These are phyloP conservation scores for Spathaspora girioi DNA, from an alignment of 805 yeast species.

Conservation along the genomic window DNA sequence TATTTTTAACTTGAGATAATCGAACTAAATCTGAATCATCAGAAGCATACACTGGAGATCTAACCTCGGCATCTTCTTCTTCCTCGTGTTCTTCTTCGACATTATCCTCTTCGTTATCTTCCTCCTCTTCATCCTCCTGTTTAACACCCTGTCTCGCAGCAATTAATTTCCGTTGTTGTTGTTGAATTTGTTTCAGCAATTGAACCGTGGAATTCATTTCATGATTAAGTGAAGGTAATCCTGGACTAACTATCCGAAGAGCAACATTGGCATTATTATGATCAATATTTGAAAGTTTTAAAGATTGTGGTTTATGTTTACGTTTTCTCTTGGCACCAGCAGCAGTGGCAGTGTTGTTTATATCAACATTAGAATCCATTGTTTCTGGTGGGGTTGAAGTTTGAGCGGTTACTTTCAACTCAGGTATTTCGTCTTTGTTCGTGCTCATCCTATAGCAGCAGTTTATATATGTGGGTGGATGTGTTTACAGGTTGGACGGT, in stretches of 20 bases:
- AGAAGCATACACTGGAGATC: constrained; percentile 7
- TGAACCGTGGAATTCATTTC: constrained; percentile 31
- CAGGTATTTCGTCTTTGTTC: background rate
- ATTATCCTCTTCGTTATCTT: background rate
- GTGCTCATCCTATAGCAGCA: too few relatives aligned
- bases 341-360: background rate
- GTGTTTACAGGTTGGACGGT: background rate
- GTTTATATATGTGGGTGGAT: too few relatives aligned
- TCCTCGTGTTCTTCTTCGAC: background rate
- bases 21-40: constrained; percentile 6
- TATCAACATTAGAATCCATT: background rate
- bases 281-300: constrained; percentile 7
- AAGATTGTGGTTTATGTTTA: constrained; percentile 11
- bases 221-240: constrained; percentile 23
- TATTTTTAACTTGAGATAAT: constrained; percentile 3
- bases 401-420: background rate
- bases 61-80: too few relatives aligned
- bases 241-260: constrained; percentile 31
- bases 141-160: constrained; percentile 19
- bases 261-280: constrained; percentile 19
- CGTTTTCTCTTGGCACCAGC: background rate
- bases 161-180: constrained; percentile 28
- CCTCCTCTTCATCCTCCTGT: background rate
- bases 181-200: constrained; percentile 28
- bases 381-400: background rate